Evolutionary conservation across 768 basidiomycete genomes (phyloP).

Genomic region (Albatrellus ellisii): DNA sequence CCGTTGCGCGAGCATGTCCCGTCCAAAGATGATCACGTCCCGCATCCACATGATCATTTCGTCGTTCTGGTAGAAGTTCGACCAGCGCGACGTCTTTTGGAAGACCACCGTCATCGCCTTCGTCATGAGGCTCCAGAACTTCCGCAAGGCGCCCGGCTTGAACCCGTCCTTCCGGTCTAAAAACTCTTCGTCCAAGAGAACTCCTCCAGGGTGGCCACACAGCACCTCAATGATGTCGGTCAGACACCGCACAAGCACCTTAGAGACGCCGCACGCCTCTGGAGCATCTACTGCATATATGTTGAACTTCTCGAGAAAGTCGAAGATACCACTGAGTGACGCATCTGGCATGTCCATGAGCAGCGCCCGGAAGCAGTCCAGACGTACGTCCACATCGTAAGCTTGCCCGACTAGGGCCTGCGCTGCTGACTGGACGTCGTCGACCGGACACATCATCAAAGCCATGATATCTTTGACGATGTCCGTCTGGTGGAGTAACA

Average conservation of each 20-base stretch:
- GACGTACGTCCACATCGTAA: constrained; percentile 80
- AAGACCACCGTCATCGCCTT: constrained; percentile 75
- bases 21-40: constrained; percentile 88
- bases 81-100: constrained; percentile 73
- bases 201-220: constrained; percentile 57
- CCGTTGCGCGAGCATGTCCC: constrained; percentile 75
- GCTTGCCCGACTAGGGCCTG: constrained; percentile 75
- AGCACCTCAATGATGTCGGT: constrained; percentile 88
- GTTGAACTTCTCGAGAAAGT: constrained; percentile 56
- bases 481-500: constrained; percentile 40
- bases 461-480: constrained; percentile 47
- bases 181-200: constrained; percentile 46
- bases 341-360: constrained; percentile 52
- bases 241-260: constrained; percentile 82
- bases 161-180: constrained; percentile 29
- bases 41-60: constrained; percentile 98
- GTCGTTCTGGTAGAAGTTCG: constrained; percentile 61
- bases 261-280: constrained; percentile 84
- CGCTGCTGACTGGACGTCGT: constrained; percentile 58
- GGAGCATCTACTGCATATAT: constrained; percentile 48
- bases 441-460: constrained; percentile 75
- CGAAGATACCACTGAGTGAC: constrained; percentile 56
- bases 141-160: constrained; percentile 42
- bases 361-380: constrained; percentile 76
- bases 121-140: constrained; percentile 77